phyloP scores from a whole-genome alignment of 2,329 filamentous ascomycete species.

The Trichoderma koningiopsis region DNA sequence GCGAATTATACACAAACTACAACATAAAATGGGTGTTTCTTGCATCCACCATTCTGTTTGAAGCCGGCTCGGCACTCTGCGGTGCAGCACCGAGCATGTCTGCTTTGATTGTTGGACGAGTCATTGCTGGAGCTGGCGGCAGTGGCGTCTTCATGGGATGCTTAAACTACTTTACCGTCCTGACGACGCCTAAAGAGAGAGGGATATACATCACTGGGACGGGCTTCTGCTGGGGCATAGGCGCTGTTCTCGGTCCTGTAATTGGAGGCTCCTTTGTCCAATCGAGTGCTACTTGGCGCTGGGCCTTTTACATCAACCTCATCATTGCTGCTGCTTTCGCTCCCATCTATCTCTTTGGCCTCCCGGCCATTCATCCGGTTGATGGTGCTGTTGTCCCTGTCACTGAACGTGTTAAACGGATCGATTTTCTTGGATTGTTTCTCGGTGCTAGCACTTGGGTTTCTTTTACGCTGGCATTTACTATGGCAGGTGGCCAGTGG shows the following conservation, averaged over 20 bases:
- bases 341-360: background rate
- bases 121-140: constrained; percentile 46
- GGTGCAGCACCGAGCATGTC: constrained; percentile 47
- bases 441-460: background rate
- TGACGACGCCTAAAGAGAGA: background rate
- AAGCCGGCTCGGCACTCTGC: constrained; percentile 40
- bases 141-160: constrained; percentile 43
- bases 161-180: background rate
- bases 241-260: background rate
- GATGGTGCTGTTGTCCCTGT: background rate
- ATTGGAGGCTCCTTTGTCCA: background rate
- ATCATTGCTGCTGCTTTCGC: background rate
- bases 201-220: background rate
- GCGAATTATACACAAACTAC: constrained; percentile 45
- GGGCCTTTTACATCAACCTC: constrained; percentile 1
- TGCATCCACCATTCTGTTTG: constrained; percentile 31
- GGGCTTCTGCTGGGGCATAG: background rate
- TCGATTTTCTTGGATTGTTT: background rate
- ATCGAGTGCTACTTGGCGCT: background rate
- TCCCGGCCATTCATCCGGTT: background rate
- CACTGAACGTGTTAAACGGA: background rate
- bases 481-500: constrained; percentile 50
- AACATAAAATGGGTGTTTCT: constrained; percentile 47
- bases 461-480: constrained; percentile 44
- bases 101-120: constrained; percentile 49